These are phyloP conservation scores for Tricholoma saponaceum DNA, from an alignment of 768 basidiomycete species.

Conservation along the genomic window DNA sequence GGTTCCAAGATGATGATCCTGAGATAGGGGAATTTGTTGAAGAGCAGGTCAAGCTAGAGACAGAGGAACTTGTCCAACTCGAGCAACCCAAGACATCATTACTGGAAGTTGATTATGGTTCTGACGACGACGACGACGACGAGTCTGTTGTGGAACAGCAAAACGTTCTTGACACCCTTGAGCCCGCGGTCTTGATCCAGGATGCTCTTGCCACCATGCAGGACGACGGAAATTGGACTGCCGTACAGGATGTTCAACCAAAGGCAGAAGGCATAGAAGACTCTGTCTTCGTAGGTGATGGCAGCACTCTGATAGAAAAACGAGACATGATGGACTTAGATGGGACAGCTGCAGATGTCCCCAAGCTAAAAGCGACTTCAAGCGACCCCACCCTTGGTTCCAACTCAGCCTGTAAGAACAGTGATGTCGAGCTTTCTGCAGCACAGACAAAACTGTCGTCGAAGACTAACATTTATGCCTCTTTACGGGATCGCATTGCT, in stretches of 20 bases:
- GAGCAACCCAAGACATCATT: conserved; percentile 25
- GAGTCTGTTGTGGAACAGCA: conserved; percentile 53
- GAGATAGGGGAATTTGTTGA: conserved; percentile 21
- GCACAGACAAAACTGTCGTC: conserved; percentile 32
- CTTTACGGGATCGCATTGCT: conserved; percentile 58
- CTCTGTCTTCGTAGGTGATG: conserved; percentile 28
- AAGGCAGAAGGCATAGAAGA: conserved; percentile 58
- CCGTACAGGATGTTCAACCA: conserved; percentile 22
- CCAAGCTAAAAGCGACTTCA: conserved; percentile 52
- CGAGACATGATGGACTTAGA: conserved; percentile 17
- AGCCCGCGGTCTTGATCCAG: conserved; percentile 48
- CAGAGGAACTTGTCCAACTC: conserved; percentile 10
- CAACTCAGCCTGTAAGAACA: conserved; percentile 35
- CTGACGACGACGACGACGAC: conserved; percentile 67
- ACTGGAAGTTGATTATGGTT: conserved; percentile 50
- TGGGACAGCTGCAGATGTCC: conserved; percentile 14
- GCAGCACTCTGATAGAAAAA: conserved; percentile 19
- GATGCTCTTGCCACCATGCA: conserved; percentile 47
- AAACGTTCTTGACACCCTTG: conserved; percentile 56
- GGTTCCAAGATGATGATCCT: conserved; percentile 33
- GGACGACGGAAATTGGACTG: conserved; percentile 18
- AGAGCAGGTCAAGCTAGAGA: conserved; percentile 25
- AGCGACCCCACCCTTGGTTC: conserved; percentile 50
- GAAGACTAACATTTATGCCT: conserved; percentile 46
- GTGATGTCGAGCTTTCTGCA: conserved; percentile 28